These are phyloP conservation scores for Amaranthus palmeri DNA, from an alignment of 148 eudicot species.

Conservation along the genomic window DNA sequence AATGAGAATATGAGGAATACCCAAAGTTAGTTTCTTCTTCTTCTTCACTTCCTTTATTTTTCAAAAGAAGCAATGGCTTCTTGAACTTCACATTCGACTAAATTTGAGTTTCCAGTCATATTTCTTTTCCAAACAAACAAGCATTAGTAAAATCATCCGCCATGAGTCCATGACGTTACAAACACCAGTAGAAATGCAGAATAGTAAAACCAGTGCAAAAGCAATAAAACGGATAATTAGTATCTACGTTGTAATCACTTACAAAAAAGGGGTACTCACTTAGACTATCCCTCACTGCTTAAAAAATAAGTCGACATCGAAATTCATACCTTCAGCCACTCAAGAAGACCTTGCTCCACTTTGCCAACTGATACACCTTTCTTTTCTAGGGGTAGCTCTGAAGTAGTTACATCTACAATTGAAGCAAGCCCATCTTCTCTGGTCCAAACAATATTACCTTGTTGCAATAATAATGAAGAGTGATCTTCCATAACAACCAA, in stretches of 20 bases:
- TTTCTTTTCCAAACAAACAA: too few species aligned
- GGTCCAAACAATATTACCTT: slow-evolving; percentile 92
- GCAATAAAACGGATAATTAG: slow-evolving; percentile 3
- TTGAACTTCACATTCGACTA: too few species aligned
- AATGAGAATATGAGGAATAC: too few species aligned
- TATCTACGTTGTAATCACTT: neutral
- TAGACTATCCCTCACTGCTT: neutral
- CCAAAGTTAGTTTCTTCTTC: too few species aligned
- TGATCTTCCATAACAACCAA: slow-evolving; percentile 99
- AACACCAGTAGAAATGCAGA: too few species aligned
- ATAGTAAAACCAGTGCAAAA: neutral
- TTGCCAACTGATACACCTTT: slow-evolving; percentile 93
- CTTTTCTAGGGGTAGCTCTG: slow-evolving; percentile 87
- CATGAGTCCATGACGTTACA: too few species aligned
- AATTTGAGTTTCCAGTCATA: too few species aligned
- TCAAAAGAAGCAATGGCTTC: too few species aligned
- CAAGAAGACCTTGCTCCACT: slow-evolving; percentile 90
- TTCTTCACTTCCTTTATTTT: too few species aligned
- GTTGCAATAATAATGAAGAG: slow-evolving; percentile 80
- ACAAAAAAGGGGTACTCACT: neutral
- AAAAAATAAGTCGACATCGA: neutral
- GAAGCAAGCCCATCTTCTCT: slow-evolving; percentile 99
- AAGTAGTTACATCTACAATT: slow-evolving; percentile 72
- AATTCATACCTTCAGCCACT: slow-evolving; percentile 86
- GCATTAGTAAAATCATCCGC: too few species aligned